Evolutionary conservation across 768 basidiomycete species (phyloP).

Genomic region (Termitomyces sp.): DNA sequence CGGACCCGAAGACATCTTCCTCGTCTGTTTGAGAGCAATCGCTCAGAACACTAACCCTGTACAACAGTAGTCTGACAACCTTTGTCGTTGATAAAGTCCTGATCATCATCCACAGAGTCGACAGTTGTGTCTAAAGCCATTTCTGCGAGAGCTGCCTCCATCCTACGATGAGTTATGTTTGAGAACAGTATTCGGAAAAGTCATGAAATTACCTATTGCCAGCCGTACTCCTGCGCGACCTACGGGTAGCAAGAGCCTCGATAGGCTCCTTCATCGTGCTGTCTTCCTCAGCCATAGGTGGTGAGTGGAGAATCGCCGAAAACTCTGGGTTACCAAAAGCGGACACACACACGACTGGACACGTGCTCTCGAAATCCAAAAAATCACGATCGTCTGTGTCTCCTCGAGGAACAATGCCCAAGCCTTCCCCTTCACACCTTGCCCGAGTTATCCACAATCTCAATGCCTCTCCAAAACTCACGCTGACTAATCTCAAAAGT

Average conservation of each 20-base stretch:
- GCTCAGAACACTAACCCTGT: neutral
- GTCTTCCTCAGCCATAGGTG: constrained; percentile 6
- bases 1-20: constrained; percentile 76
- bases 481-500: constrained; percentile 40
- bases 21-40: constrained; percentile 48
- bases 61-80: constrained; percentile 32
- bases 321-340: neutral
- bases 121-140: constrained; percentile 49
- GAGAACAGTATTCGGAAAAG: neutral
- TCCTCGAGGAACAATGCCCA: neutral
- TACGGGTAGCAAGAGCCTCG: constrained; percentile 48
- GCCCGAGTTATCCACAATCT: constrained; percentile 48
- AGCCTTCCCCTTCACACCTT: constrained; percentile 40
- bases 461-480: constrained; percentile 45
- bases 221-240: constrained; percentile 68
- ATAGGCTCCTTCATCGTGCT: constrained; percentile 21
- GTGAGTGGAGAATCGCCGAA: neutral
- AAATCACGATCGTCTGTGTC: constrained; percentile 1
- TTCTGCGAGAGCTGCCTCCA: constrained; percentile 76
- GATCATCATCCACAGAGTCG: constrained; percentile 66
- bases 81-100: constrained; percentile 62
- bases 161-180: constrained; percentile 32
- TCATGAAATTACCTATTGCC: constrained; percentile 57
- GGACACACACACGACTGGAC: neutral
- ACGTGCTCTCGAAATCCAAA: constrained; percentile 5